Conservation (phyloP, 306 rosid genomes). For the Vicia faba region DNA sequence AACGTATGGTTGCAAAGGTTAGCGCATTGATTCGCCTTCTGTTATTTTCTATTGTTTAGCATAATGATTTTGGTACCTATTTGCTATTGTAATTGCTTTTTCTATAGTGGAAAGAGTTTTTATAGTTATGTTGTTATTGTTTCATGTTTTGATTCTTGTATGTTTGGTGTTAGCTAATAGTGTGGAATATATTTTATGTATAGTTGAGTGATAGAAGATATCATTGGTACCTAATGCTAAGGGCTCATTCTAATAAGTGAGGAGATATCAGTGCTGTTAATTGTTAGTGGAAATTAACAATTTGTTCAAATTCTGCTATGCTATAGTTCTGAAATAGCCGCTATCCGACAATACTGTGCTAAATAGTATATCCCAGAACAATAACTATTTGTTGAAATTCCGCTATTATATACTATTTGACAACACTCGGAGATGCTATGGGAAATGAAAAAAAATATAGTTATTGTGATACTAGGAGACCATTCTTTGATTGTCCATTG, state of each 20-base stretch:
- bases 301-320: not conserved
- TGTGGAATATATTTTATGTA: too few species aligned
- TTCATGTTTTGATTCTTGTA: not conserved
- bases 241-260: not conserved
- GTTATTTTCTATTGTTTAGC: not conserved
- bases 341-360: not conserved
- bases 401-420: not conserved
- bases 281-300: not conserved
- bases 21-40: slow-evolving; percentile 81
- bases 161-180: not conserved
- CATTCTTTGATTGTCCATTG: not conserved
- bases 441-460: not conserved
- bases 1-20: slow-evolving; percentile 99
- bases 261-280: not conserved
- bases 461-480: slow-evolving; percentile 7
- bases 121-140: not conserved
- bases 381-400: not conserved
- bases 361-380: not conserved
- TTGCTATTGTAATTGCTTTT: not conserved
- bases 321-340: not conserved
- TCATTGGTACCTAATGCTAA: not conserved
- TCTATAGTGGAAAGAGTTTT: not conserved
- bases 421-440: not conserved
- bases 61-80: not conserved
- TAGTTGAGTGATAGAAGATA: too few species aligned